A percentile compares a stretch with the other conserved stretches of the same genome.
These are phyloP conservation scores for Rhizophlyctis rosea DNA, from an alignment of 192 early-diverging fungal species.

Conservation along the genomic window DNA sequence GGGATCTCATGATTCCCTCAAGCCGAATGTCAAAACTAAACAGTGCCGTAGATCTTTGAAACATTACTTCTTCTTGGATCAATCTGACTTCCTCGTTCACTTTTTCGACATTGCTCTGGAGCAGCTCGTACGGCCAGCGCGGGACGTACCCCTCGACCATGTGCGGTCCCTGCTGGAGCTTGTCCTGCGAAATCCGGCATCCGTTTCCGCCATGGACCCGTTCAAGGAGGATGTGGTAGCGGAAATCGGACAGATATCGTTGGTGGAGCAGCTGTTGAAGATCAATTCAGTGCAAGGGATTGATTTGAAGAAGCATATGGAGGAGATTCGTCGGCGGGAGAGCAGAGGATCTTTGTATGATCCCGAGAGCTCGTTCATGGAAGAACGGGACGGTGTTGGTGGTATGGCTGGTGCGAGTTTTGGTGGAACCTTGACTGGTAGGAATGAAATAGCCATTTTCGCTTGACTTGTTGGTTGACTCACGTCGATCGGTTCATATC, in stretches of 20 bases:
- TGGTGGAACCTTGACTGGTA: neutral
- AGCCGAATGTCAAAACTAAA: constrained; percentile 2
- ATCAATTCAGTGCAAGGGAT: constrained; percentile 62
- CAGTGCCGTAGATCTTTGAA: constrained; percentile 67
- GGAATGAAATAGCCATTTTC: too few relatives aligned
- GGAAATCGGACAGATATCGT: constrained; percentile 54
- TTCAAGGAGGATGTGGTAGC: constrained; percentile 87
- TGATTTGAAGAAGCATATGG: constrained; percentile 21
- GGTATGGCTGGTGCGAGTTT: neutral
- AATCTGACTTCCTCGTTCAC: constrained; percentile 89
- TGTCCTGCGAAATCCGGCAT: constrained; percentile 81
- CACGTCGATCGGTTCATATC: neutral
- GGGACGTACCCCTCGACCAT: constrained; percentile 64
- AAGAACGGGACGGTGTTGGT: neutral
- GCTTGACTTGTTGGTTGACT: neutral
- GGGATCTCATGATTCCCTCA: constrained; percentile 7
- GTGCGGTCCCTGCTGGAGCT: constrained; percentile 86
- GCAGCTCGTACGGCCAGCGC: constrained; percentile 71
- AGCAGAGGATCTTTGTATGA: constrained; percentile 4
- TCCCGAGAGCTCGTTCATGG: too few relatives aligned
- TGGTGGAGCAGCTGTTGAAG: constrained; percentile 69
- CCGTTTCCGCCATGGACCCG: constrained; percentile 54
- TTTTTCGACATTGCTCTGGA: constrained; percentile 85
- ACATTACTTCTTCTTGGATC: constrained; percentile 88
- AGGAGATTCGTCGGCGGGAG: constrained; percentile 7